These are phyloP conservation scores for Trifolium repens DNA, from an alignment of 306 rosid species.

Conservation along the genomic window DNA sequence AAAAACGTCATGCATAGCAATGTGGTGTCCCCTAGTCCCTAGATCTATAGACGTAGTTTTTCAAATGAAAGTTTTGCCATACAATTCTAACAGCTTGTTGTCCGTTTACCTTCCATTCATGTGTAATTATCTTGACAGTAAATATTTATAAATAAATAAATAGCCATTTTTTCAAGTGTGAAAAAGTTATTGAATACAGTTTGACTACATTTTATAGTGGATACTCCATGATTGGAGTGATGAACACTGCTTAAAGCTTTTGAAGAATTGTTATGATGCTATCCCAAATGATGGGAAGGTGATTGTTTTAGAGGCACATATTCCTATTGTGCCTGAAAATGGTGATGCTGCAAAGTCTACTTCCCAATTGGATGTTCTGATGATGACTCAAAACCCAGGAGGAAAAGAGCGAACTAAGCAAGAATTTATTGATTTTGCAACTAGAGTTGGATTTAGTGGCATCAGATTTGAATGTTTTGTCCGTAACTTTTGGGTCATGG, in stretches of 20 bases:
- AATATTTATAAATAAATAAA: no score
- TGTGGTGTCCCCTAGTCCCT: no score
- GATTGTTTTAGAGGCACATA: constrained; percentile 43
- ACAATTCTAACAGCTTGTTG: no score
- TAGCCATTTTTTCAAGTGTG: no score
- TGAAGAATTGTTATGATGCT: constrained; percentile 13
- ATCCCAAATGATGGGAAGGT: background rate
- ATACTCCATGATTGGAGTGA: constrained; percentile 19
- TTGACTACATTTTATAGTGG: constrained; percentile 2
- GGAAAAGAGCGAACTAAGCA: constrained; percentile 58
- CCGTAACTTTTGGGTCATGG: constrained; percentile 49
- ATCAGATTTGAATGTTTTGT: constrained; percentile 42
- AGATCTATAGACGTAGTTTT: no score
- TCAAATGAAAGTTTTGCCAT: no score
- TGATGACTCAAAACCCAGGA: constrained; percentile 35
- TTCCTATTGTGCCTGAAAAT: constrained; percentile 41
- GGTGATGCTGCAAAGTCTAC: background rate
- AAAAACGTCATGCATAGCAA: no score
- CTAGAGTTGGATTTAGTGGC: constrained; percentile 52
- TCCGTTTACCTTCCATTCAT: no score
- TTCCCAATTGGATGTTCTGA: constrained; percentile 40
- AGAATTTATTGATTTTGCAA: constrained; percentile 50
- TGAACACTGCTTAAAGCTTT: background rate
- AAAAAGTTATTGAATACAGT: no score
- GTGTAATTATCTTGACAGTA: no score